Percentiles rank a stretch among this genome's conserved stretches.
Evolutionary conservation across 768 basidiomycete genomes (phyloP).

Genomic region (Trametes coccinea): DNA sequence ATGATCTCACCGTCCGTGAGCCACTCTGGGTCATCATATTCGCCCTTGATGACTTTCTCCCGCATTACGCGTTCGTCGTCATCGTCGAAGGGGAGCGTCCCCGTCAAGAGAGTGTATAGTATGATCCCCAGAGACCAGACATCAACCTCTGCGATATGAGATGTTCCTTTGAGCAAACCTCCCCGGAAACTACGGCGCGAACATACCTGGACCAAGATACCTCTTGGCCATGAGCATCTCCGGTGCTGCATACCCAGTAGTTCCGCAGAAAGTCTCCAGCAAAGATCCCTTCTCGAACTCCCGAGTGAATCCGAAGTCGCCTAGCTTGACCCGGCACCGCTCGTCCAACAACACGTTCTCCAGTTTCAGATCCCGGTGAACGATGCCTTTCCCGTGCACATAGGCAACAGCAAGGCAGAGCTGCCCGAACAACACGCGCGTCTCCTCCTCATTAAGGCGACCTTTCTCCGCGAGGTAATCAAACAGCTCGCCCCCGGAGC

Average conservation of each 20-base stretch:
- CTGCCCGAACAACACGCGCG: conserved; percentile 91
- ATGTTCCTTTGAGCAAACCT: conserved; percentile 11
- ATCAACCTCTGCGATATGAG: conserved; percentile 73
- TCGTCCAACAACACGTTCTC: conserved; percentile 95
- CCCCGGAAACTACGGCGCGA: neutral
- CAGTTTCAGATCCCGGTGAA: conserved; percentile 95
- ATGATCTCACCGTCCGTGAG: conserved; percentile 70
- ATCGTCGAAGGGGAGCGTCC: conserved; percentile 88
- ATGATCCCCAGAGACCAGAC: conserved; percentile 95
- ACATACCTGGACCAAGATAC: conserved; percentile 86
- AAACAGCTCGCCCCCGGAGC: conserved; percentile 95
- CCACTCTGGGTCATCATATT: conserved; percentile 93
- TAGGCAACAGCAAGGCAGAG: conserved; percentile 91
- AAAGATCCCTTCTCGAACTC: conserved; percentile 78
- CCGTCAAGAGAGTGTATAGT: conserved; percentile 85
- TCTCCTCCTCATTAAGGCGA: conserved; percentile 80
- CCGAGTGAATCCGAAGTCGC: conserved; percentile 93
- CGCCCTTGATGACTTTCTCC: conserved; percentile 76
- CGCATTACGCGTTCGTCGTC: conserved; percentile 86
- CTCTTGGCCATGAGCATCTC: conserved; percentile 88
- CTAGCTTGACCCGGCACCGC: conserved; percentile 86
- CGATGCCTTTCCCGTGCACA: conserved; percentile 88
- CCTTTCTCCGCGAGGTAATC: conserved; percentile 98
- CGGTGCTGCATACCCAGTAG: conserved; percentile 90
- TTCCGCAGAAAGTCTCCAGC: conserved; percentile 95